Conservation (phyloP, 163 green algal species). For the Chlamydomonas reinhardtii region DNA sequence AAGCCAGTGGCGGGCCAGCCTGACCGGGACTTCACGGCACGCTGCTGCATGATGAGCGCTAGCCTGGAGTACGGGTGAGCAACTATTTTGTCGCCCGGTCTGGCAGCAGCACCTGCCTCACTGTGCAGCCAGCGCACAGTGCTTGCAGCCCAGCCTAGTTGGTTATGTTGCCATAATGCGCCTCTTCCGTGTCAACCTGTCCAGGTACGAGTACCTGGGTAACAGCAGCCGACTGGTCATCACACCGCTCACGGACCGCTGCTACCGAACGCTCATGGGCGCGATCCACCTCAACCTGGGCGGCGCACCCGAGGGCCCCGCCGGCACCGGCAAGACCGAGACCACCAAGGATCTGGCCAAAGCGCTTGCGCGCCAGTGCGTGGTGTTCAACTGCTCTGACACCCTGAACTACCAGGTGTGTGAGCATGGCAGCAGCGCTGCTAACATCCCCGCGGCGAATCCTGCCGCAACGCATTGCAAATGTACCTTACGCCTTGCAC, state of each 20-base stretch:
- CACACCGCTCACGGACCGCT: slow-evolving; percentile 79
- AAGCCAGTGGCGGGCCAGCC: slow-evolving; percentile 19
- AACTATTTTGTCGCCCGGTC: too few relatives aligned
- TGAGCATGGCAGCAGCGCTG: too few relatives aligned
- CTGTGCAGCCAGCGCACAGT: too few relatives aligned
- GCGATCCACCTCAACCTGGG: slow-evolving; percentile 77
- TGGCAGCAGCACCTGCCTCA: too few relatives aligned
- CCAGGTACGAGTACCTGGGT: slow-evolving; percentile 85
- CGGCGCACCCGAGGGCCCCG: slow-evolving; percentile 75
- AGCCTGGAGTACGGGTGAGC: slow-evolving; percentile 74
- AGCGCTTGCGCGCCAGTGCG: slow-evolving; percentile 76
- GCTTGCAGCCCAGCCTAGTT: too few relatives aligned
- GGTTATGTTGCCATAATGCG: too few relatives aligned
- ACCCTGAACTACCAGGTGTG: slow-evolving; percentile 71
- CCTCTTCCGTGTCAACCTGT: too few relatives aligned
- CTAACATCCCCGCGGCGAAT: too few relatives aligned
- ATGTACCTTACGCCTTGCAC: not conserved
- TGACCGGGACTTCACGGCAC: slow-evolving; percentile 58
- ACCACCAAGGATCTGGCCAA: slow-evolving; percentile 86
- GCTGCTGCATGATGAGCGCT: slow-evolving; percentile 84
- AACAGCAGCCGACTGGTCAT: slow-evolving; percentile 82
- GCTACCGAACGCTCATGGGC: slow-evolving; percentile 82
- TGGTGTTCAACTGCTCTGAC: slow-evolving; percentile 87
- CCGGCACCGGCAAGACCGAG: slow-evolving; percentile 84
- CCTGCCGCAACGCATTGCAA: not conserved